Evolutionary conservation across 805 yeast species (phyloP).

Genomic region (Candida andamanensis): DNA sequence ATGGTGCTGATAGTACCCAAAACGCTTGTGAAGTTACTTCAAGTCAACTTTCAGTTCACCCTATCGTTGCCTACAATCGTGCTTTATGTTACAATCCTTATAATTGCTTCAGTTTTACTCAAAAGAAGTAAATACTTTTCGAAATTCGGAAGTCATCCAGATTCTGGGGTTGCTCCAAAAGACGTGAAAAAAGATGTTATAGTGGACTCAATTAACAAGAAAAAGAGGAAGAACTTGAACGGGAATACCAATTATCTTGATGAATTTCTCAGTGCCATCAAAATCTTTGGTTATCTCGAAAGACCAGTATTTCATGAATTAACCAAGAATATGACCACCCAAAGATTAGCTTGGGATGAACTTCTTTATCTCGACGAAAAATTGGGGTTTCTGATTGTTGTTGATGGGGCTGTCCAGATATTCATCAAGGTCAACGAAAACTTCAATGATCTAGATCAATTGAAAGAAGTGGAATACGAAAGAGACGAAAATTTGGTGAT

Average conservation of each 20-base stretch:
- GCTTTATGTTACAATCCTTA: slow-evolving; percentile 22
- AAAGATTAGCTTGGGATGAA: slow-evolving; percentile 73
- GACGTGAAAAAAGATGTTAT: slow-evolving; percentile 13
- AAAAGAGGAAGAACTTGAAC: slow-evolving; percentile 33
- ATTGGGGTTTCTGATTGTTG: slow-evolving; percentile 85
- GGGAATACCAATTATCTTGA: slow-evolving; percentile 66
- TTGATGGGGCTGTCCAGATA: slow-evolving; percentile 84
- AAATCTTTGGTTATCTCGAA: slow-evolving; percentile 90
- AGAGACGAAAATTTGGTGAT: slow-evolving; percentile 41
- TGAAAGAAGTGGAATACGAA: slow-evolving; percentile 26
- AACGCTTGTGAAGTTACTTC: slow-evolving; percentile 12
- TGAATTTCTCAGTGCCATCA: slow-evolving; percentile 85
- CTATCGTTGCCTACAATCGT: slow-evolving; percentile 47
- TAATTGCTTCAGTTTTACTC: slow-evolving; percentile 37
- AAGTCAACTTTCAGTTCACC: slow-evolving; percentile 46
- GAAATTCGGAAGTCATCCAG: slow-evolving; percentile 42
- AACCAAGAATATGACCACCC: slow-evolving; percentile 88
- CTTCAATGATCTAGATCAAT: slow-evolving; percentile 8
- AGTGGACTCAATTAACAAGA: slow-evolving; percentile 14
- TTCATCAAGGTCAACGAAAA: slow-evolving; percentile 47
- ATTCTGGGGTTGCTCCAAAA: slow-evolving; percentile 1
- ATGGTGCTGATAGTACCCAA: not conserved
- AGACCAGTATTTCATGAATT: slow-evolving; percentile 87
- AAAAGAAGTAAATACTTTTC: slow-evolving; percentile 63
- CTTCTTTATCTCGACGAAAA: slow-evolving; percentile 66